Evolutionary conservation across 2,329 filamentous ascomycete genomes (phyloP), one percentile per base, ranked within the genome.

Genomic region (Curvularia lunata): DNA sequence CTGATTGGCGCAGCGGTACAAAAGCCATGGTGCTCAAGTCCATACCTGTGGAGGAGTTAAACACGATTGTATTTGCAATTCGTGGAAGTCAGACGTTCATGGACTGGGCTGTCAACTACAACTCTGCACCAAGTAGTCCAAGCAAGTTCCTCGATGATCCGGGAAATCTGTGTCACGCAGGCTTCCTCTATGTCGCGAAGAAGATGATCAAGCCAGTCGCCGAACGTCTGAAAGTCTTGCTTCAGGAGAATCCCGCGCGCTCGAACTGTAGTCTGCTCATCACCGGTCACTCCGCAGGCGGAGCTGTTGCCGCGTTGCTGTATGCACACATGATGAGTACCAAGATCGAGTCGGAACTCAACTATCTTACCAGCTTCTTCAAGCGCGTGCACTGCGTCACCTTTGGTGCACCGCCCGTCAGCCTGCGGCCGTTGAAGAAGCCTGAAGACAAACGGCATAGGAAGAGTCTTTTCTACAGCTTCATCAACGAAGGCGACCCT

Each of bases 11-110:
- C 19, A 82, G 84, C 3, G 91, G 91, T n/a, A 90, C 91, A 1
- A 94, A 93, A 73, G 89, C 91, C 23, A 94, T 94, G 88, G 87
- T 91, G 16, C 88, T 96, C 71, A 94, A 93, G 71, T 91, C 89
- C 0, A 83, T 93, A 0, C 86, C 91, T 1, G 86, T 92, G 72
- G 91, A 95, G 69, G 83, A 91, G 67, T 87, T 88, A 79, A 86
- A 91, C 71, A 88, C 88, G 18, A 88, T 96, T 54, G 89, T 96
- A 10, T 91, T 96, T 68, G 91, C 92, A 13, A 91, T 96, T 61
- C 86, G 92, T 19, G 92, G 92, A 19, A 92, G 88, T 0, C 86
- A 91, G 23, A 90, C 86, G 6, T 90, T 95, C 66, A 87, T 90
- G 80, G 92, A 96, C 77, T 96, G 92, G 92, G 85, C 89, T 1